Evolutionary conservation across 495 filamentous ascomycete species (phyloP).

Genomic region (Aspergillus cristatus): DNA sequence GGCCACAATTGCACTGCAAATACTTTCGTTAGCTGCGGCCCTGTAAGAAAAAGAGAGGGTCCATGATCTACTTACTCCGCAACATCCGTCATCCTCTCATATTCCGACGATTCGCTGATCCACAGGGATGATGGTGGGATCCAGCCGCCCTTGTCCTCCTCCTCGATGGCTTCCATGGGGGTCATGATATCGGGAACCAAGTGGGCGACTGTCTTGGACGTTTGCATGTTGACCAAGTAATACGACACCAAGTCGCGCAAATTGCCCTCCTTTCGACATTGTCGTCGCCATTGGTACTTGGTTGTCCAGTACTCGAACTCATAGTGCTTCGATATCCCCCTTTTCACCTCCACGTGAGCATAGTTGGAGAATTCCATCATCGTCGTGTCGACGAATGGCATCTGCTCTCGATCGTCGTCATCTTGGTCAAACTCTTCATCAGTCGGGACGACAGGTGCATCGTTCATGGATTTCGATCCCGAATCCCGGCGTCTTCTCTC

Average conservation of each 20-base stretch:
- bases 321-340: slow-evolving; percentile 68
- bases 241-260: slow-evolving; percentile 54
- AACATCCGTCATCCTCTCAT: slow-evolving; percentile 64
- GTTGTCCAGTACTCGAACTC: slow-evolving; percentile 89
- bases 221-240: slow-evolving; percentile 62
- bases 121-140: slow-evolving; percentile 83
- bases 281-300: slow-evolving; percentile 76
- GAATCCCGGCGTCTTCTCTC: slow-evolving; percentile 42
- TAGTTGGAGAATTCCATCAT: slow-evolving; percentile 97
- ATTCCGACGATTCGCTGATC: slow-evolving; percentile 64
- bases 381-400: slow-evolving; percentile 54
- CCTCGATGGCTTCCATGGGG: slow-evolving; percentile 57
- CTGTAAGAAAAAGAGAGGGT: slow-evolving; percentile 1
- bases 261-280: slow-evolving; percentile 51
- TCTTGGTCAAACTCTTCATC: too few species aligned
- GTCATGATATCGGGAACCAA: slow-evolving; percentile 76
- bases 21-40: slow-evolving; percentile 16
- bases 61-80: slow-evolving; percentile 80
- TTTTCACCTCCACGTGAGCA: slow-evolving; percentile 76
- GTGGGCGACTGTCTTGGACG: slow-evolving; percentile 60
- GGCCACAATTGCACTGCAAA: slow-evolving; percentile 69
- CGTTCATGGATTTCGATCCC: slow-evolving; percentile 45
- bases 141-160: slow-evolving; percentile 78
- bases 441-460: slow-evolving; percentile 10
- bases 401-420: slow-evolving; percentile 27